Conservation (phyloP, 495 filamentous ascomycete species). For the Tuber borchii region DNA sequence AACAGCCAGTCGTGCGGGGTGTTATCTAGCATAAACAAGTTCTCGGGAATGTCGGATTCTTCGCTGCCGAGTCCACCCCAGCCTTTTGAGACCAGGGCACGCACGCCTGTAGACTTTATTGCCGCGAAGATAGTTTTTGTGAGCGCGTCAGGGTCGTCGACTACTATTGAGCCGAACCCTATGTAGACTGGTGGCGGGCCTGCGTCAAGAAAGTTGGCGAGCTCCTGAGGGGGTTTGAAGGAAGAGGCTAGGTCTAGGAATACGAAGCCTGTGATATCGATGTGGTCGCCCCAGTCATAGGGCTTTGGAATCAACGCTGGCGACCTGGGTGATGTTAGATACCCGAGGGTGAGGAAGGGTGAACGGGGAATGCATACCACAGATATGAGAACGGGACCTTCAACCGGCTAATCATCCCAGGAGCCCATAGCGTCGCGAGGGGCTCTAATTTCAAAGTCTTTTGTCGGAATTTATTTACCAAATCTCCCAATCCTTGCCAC, state of each 20-base stretch:
- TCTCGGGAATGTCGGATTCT: slow-evolving; percentile 49
- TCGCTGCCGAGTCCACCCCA: slow-evolving; percentile 61
- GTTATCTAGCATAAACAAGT: slow-evolving; percentile 59
- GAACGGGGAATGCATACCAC: slow-evolving; percentile 44
- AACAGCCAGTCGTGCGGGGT: slow-evolving; percentile 66
- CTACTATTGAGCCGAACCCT: slow-evolving; percentile 63
- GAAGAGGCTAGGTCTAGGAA: slow-evolving; percentile 58
- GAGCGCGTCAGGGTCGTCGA: slow-evolving; percentile 58
- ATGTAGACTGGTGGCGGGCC: slow-evolving; percentile 57
- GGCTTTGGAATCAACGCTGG: slow-evolving; percentile 61
- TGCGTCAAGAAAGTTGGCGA: slow-evolving; percentile 52
- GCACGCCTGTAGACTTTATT: slow-evolving; percentile 53
- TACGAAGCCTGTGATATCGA: slow-evolving; percentile 59
- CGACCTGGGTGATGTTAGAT: slow-evolving; percentile 39
- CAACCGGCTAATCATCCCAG: slow-evolving; percentile 55
- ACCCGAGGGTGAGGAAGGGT: neutral
- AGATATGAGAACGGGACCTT: slow-evolving; percentile 60
- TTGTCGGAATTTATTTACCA: slow-evolving; percentile 59
- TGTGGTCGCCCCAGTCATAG: slow-evolving; percentile 56
- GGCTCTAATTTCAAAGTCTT: slow-evolving; percentile 56
- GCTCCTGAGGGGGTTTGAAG: slow-evolving; percentile 52
- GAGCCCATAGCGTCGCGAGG: slow-evolving; percentile 59
- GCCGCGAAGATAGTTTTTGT: slow-evolving; percentile 59
- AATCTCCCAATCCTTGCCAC: slow-evolving; percentile 57
- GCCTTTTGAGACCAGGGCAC: slow-evolving; percentile 60